These are phyloP conservation scores for Verticillium alfalfae DNA, from an alignment of 2,329 filamentous ascomycete genomes.

Conservation along the genomic window DNA sequence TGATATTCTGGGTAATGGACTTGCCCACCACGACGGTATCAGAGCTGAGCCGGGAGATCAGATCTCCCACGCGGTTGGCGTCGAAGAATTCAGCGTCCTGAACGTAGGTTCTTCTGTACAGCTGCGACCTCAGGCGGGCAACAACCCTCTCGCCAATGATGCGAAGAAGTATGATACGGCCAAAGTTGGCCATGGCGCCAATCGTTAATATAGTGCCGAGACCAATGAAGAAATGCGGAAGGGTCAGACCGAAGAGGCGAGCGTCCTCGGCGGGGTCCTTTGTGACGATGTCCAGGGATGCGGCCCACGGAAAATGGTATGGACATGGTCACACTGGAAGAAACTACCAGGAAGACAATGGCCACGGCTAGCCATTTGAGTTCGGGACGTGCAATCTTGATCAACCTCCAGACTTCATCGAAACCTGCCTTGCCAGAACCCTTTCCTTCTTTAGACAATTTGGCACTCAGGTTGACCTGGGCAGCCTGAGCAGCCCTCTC, in stretches of 20 bases:
- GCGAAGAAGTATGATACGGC: conserved; percentile 84
- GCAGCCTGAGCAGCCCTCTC: conserved; percentile 84
- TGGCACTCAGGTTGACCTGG: conserved; percentile 83
- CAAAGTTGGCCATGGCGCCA: conserved; percentile 88
- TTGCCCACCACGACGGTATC: conserved; percentile 98
- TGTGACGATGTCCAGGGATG: conserved; percentile 85
- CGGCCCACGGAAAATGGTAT: conserved; percentile 96
- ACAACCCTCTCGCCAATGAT: conserved; percentile 96
- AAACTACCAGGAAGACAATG: conserved; percentile 80
- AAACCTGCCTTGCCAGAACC: conserved; percentile 53
- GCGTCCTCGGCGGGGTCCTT: conserved; percentile 61
- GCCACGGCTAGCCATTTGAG: conserved; percentile 70
- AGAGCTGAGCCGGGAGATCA: conserved; percentile 91
- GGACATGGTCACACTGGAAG: conserved; percentile 90
- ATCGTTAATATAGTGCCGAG: conserved; percentile 72
- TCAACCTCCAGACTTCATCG: conserved; percentile 75
- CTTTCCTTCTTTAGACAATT: conserved; percentile 77
- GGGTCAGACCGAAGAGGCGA: conserved; percentile 74
- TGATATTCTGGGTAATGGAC: conserved; percentile 95
- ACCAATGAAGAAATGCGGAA: conserved; percentile 83
- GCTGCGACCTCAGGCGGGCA: conserved; percentile 76
- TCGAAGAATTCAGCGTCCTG: conserved; percentile 99
- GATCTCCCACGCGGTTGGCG: conserved; percentile 90
- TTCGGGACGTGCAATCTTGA: conserved; percentile 87
- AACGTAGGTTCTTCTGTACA: conserved; percentile 89